Evolutionary conservation across 345 rosid genomes (phyloP), one percentile per base, ranked within the genome.

Genomic region (Carallia brachiata): DNA sequence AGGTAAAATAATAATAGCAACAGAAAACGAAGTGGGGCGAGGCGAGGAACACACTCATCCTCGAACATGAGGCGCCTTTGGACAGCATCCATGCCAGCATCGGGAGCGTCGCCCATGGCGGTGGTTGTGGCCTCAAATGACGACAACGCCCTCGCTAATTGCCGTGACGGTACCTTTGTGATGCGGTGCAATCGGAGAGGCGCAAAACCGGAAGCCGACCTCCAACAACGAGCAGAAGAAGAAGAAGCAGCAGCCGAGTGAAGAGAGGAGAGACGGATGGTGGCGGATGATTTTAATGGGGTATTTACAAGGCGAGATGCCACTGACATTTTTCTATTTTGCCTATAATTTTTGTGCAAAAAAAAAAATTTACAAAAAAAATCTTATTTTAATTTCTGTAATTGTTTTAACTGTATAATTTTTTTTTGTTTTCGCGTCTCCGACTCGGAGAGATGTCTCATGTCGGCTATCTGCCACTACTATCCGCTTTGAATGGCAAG

Each of bases 51-150:
- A 80, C 52, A 82, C 98, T 94, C 96, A 80, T 94, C 98, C 31
- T 90, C 97, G 36, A 94, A 91, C 98, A 94, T 91, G 84, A 90
- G 98, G 77, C 98, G 97, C 52, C 96, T 78, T 84, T 94, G 97
- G 69, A 94, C 97, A 53, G 96, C 98, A 78, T 94, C 98, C 97
- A 94, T 94, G 79, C 87, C 89, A 27, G 87, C 83, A 68, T 87
- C 95, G 37, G 82, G 74, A 61, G 74, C 62, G 67, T 84, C 90
- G 4, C 74, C 81, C 95, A 86, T 88, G 89, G 77, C 8, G 70
- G 73, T 10, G 71, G 71, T 10, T 15, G 68, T 48, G n/a, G 53
- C 53, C 67, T 8, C 32, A 30, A 55, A 76, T 66, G 50, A 61
- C 34, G 81, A 78, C 52, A 68, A 75, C 39, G 44, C 71, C 78